A percentile compares a stretch with the other conserved stretches of the same genome.
Conservation (phyloP, 495 filamentous ascomycete genomes). For the Aspergillus campestris region DNA sequence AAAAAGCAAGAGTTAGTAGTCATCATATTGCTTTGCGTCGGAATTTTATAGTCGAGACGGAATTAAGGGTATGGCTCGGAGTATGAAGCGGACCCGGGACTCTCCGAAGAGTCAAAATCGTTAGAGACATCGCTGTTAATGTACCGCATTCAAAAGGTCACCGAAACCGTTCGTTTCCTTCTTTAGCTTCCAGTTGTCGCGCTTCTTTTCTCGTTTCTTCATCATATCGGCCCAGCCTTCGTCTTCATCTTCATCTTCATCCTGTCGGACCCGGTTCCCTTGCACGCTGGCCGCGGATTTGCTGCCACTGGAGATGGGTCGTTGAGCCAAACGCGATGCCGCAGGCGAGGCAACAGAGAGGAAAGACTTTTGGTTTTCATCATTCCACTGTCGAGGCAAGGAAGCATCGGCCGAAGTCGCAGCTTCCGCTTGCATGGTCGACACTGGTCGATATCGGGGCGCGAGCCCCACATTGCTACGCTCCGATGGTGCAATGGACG, state of each 20-base stretch:
- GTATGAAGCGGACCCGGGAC: too few species aligned
- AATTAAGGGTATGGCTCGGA: not conserved
- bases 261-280: slow-evolving; percentile 14
- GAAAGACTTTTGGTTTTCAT: slow-evolving; percentile 32
- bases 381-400: slow-evolving; percentile 38
- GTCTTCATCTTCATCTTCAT: slow-evolving; percentile 67
- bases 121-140: slow-evolving; percentile 22
- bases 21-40: too few species aligned
- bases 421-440: slow-evolving; percentile 32
- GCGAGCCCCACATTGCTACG: slow-evolving; percentile 87
- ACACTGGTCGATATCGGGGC: slow-evolving; percentile 88
- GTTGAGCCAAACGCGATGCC: slow-evolving; percentile 12
- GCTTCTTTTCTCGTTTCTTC: slow-evolving; percentile 75
- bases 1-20: too few species aligned
- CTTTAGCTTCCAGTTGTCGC: slow-evolving; percentile 62
- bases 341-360: slow-evolving; percentile 11
- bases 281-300: slow-evolving; percentile 21
- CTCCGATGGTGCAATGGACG: slow-evolving; percentile 86
- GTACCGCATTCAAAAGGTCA: slow-evolving; percentile 37
- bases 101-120: too few species aligned
- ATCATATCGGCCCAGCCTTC: slow-evolving; percentile 83
- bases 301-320: slow-evolving; percentile 25
- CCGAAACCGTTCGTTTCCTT: slow-evolving; percentile 39
- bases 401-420: slow-evolving; percentile 42
- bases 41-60: not conserved